Base-by-base conservation (phyloP, 2,329 filamentous ascomycete genomes). In the Teratosphaeria pseudoeucalypti region DNA sequence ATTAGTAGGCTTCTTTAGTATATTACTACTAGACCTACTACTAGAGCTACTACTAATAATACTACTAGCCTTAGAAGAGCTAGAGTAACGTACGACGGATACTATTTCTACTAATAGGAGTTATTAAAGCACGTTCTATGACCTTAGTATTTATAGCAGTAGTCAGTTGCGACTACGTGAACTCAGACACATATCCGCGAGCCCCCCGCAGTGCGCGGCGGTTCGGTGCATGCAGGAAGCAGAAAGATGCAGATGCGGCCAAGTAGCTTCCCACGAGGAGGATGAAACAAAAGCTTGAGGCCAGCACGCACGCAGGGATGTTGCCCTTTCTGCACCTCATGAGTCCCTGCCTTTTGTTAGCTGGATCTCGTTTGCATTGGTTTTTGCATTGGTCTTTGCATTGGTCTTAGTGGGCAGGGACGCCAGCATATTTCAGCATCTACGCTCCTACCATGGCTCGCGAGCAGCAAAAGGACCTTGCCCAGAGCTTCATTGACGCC, bases 401-500 rank as follows among this genome's bases (percentile, higher is more conserved):
- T 54, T 54, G 10, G 23, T 9, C n/a, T 26, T 16, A 12, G 11
- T 9, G 4, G 16, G 2, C 3, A 19, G 19, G 6, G 5, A n/a
- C 5, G 3, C 16, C n/a, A 49, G 43, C 43, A 49, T 23, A 26
- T 19, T 19, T 49, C 16, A 2, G n/a, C n/a, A 23, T 49, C 32
- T n/a, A 56, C 47, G 55, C 52, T 29, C 43, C 59, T 49, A 60
- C 11, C 55, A 61, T 61, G 59, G 56, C 56, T 14, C 60, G 60
- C 43, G 60, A 61, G 29, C 57, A 61, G 52, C 60, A 61, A 26
- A 61, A 61, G 29, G 54, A 53, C 23, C 57, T 61, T 1, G 60
- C 60, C 19, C 27, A 58, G 27, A 58, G 59, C 47, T 61, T 61
- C 43, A 43, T 61, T 26, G 29, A 53, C 16, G 57, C 60, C 43